Evolutionary conservation across 1,284 basidiomycete genomes (phyloP), one percentile per base, ranked within the genome.

Genomic region (Tausonia pullulans): DNA sequence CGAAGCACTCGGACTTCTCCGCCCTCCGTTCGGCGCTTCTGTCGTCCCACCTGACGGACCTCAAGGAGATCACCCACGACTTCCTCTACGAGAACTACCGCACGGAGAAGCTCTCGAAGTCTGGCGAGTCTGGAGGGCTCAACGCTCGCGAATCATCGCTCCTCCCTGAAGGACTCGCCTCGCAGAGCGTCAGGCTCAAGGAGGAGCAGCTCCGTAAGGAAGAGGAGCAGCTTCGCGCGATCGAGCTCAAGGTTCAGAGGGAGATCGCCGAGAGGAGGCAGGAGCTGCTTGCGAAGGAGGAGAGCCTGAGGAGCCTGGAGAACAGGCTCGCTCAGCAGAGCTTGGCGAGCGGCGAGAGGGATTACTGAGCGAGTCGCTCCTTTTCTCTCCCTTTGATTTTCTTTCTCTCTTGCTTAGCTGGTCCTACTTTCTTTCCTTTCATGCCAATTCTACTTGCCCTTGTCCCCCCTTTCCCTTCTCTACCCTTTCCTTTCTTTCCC

Each of bases 191-290:
- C 61, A 87, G 93, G 67, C 85, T 98, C 79, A 98, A 97, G 81
- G 95, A 98, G 80, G 95, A 98, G 77, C 96, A 98, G 77, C 86
- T 99, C 68, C 88, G 94, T 71, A 82, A 90, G 68, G 96, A 99
- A 78, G 93, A 96, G 80, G 93, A 96, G 81, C 95, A 95, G 86
- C 81, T 99, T 69, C 90, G 95, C 71, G 96, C 98, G 79, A 93
- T 98, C 76, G 96, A 99, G 76, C 83, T 98, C 77, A 93, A 92
- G 76, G 93, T 98, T 50, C 95, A 98, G 78, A 86, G 96, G 67
- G 96, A 99, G 82, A 95, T 99, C 78, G 91, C 91, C 78, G 90
- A 98, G 81, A 97, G 97, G 82, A 83, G 94, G 73, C 96, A 98
- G 77, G 95, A 98, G 76, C 79, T 99, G 69, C 60, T 61, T 27